A percentile compares a stretch with the other conserved stretches of the same genome.
Conservation (phyloP, 164 flowering plant species). For the Annona cherimola region DNA sequence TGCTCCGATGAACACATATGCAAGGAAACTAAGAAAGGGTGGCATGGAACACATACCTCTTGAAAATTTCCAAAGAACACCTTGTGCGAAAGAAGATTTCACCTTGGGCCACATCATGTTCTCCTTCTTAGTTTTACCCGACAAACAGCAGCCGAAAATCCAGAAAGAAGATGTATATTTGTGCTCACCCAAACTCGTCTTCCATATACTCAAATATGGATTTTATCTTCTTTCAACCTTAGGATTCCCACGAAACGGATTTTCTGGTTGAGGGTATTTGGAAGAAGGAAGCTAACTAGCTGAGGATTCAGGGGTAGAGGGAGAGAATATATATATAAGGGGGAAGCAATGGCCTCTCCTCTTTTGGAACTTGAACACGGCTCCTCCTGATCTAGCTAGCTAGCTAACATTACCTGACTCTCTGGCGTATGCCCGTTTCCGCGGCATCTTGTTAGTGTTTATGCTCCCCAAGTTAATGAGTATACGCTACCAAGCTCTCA, state of each 20-base stretch:
- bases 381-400: no score
- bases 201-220: not conserved
- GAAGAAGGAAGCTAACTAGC: not conserved
- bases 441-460: not conserved
- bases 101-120: slow-evolving; percentile 5
- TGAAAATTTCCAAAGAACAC: not conserved
- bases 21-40: not conserved
- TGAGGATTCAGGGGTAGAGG: not conserved
- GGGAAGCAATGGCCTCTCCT: not conserved
- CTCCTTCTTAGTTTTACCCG: not conserved
- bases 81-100: slow-evolving; percentile 1
- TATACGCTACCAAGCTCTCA: not conserved
- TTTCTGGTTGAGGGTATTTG: not conserved
- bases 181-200: not conserved
- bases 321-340: not conserved
- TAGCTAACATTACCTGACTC: no score
- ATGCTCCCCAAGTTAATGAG: not conserved
- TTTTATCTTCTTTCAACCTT: not conserved
- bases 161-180: no score
- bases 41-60: not conserved
- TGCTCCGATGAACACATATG: not conserved
- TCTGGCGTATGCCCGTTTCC: not conserved
- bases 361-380: no score
- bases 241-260: not conserved
- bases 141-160: no score